Evolutionary conservation across 2,329 filamentous ascomycete genomes (phyloP).

Genomic region (Pseudopithomyces chartarum): DNA sequence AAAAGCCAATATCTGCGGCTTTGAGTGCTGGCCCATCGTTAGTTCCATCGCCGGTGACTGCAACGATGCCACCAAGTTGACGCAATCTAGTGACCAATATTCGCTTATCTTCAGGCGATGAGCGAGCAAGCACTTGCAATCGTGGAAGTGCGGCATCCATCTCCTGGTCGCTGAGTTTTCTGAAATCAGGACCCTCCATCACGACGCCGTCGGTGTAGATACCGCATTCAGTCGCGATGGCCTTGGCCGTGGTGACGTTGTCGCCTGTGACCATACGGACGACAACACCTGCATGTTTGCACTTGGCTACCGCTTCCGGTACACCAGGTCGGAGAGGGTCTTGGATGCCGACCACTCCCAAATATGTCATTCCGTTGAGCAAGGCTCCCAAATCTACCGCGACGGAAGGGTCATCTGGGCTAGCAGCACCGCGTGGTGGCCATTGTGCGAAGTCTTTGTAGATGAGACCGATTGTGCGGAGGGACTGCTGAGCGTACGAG

Average conservation of each 20-base stretch:
- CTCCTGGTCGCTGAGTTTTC: conserved; percentile 67
- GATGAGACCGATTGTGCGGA: conserved; percentile 48
- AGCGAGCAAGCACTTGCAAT: conserved; percentile 73
- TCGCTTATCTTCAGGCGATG: conserved; percentile 77
- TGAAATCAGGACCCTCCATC: conserved; percentile 77
- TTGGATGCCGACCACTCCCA: conserved; percentile 76
- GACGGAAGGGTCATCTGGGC: conserved; percentile 17
- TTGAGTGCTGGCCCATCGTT: conserved; percentile 80
- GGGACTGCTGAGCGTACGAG: conserved; percentile 45
- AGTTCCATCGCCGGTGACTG: conserved; percentile 79
- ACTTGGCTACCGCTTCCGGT: conserved; percentile 69
- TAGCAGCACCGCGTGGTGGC: conserved; percentile 35
- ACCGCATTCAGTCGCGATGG: conserved; percentile 76
- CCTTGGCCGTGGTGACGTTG: conserved; percentile 74
- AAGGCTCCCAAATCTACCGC: conserved; percentile 67
- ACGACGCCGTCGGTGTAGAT: conserved; percentile 71
- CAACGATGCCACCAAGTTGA: conserved; percentile 75
- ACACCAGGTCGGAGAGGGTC: conserved; percentile 76
- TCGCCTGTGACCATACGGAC: conserved; percentile 84
- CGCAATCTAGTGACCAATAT: conserved; percentile 73
- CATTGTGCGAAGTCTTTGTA: conserved; percentile 47
- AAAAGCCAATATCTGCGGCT: conserved; percentile 78
- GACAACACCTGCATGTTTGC: conserved; percentile 73
- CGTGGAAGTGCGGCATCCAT: conserved; percentile 71
- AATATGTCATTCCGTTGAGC: conserved; percentile 69